Base-by-base conservation (phyloP, 2,329 filamentous ascomycete species). In the Pseudopithomyces chartarum region DNA sequence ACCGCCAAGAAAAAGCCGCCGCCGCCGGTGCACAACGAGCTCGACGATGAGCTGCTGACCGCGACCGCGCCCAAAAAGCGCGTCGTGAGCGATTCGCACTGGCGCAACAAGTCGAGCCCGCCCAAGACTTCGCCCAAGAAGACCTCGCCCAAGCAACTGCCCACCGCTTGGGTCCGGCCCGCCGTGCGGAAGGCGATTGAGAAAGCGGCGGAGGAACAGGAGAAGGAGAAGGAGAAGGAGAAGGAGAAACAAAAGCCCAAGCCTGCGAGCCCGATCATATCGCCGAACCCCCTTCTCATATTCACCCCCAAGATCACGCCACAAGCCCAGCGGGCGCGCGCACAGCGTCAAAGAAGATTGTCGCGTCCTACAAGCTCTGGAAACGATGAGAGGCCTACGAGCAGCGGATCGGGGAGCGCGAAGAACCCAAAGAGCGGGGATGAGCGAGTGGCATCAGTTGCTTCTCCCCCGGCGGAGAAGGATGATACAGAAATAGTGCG, bases 1-100 rank as follows among this genome's bases (percentile, higher is more conserved):
- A 68, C 61, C 56, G 68, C 68, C 23, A 73, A 71, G 62, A 74
- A 74, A n/a, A n/a, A n/a, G n/a, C n/a, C n/a, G 58, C 52, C 60
- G n/a, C 65, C 57, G 15, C 61, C 46, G 1, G 47, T 62, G 33
- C 71, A 71, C 59, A 77, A 76, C 48, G 74, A 78, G 55, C 66
- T 80, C 44, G 74, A 80, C 48, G 72, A 76, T 12, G 80, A 82
- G 8, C 74, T 74, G 58, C 80, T 71, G 70, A 79, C 77, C 65
- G 82, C 77, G 71, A 86, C 81, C 48, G 86, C 91, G 44, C 94
- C 94, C 15, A 92, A 91, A 78, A 97, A 96, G 82, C 87, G 93
- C 61, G 91, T 98, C 52, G 87, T 97, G 59, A 97, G 93, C 73
- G 94, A 98, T 78, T 90, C 90, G 53, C 91, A 97, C 77, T 98